A percentile compares a stretch with the other conserved stretches of the same genome.
These are phyloP conservation scores for Biscutella laevigata DNA, from an alignment of 441 rosid species.

Conservation along the genomic window DNA sequence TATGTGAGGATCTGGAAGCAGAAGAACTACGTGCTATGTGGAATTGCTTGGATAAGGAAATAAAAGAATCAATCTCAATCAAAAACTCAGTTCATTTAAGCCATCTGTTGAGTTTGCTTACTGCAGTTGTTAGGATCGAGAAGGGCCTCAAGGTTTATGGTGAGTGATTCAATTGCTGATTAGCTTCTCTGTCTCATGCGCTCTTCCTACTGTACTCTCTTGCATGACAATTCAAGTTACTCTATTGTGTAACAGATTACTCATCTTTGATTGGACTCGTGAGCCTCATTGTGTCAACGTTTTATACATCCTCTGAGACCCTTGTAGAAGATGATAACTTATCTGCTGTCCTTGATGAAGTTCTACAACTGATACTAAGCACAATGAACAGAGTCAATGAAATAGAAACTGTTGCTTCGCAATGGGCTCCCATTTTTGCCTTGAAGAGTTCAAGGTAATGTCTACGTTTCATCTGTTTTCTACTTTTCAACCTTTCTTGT, in stretches of 20 bases:
- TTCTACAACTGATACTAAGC: constrained; percentile 57
- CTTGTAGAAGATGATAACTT: constrained; percentile 31
- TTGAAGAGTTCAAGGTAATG: constrained; percentile 56
- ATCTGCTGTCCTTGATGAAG: constrained; percentile 46
- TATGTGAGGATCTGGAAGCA: constrained; percentile 54
- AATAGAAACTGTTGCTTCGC: constrained; percentile 33
- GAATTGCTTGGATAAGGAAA: constrained; percentile 49
- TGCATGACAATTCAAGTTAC: constrained; percentile 3
- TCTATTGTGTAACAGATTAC: constrained; percentile 47
- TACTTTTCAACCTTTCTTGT: constrained; percentile 4
- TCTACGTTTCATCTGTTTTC: constrained; percentile 4
- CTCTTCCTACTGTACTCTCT: constrained; percentile 12
- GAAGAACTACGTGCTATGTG: constrained; percentile 47
- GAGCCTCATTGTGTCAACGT: constrained; percentile 35
- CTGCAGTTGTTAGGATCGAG: constrained; percentile 42
- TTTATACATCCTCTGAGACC: constrained; percentile 32
- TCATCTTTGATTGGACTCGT: constrained; percentile 42
- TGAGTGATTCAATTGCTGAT: constrained; percentile 30
- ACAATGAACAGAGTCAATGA: constrained; percentile 48
- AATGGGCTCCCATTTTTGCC: constrained; percentile 73
- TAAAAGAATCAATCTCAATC: constrained; percentile 31
- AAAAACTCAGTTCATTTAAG: constrained; percentile 35
- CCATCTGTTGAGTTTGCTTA: constrained; percentile 47
- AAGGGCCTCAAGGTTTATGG: constrained; percentile 47
- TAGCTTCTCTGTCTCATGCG: constrained; percentile 6